phyloP scores from a whole-genome alignment of 176 grass and related monocot species.

The Ananas comosus region DNA sequence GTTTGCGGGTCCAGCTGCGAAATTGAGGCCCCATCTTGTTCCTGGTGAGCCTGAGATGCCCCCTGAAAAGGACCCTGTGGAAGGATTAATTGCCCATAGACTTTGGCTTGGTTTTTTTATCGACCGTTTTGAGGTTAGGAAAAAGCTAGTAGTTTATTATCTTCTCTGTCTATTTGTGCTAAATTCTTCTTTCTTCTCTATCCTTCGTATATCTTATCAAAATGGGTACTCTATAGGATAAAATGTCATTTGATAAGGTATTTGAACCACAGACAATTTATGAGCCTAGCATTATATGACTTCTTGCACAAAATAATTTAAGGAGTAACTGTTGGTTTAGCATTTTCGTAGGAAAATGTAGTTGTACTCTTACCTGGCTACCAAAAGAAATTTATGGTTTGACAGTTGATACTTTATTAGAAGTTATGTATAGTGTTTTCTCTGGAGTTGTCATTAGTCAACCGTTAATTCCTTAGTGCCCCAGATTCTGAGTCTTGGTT shows the following conservation, averaged over 20 bases:
- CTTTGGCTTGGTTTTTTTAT: slow-evolving; percentile 99
- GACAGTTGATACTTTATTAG: not conserved
- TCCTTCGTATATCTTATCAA: slow-evolving; percentile 6
- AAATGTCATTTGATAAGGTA: not conserved
- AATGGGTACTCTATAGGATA: not conserved
- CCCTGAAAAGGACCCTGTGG: slow-evolving; percentile 83
- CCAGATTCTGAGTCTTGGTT: no score
- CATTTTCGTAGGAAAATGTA: not conserved
- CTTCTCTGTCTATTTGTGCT: slow-evolving; percentile 21
- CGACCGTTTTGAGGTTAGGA: slow-evolving; percentile 94
- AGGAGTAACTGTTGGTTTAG: not conserved
- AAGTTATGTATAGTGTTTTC: not conserved
- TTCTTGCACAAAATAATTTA: not conserved
- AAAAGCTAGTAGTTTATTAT: slow-evolving; percentile 19
- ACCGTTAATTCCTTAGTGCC: no score
- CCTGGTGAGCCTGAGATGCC: slow-evolving; percentile 81
- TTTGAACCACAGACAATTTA: not conserved
- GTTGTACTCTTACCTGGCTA: not conserved
- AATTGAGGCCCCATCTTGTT: slow-evolving; percentile 93
- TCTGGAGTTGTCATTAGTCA: not conserved
- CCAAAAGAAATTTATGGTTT: not conserved
- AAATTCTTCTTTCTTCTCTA: slow-evolving; percentile 6
- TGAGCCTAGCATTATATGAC: not conserved
- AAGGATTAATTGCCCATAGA: slow-evolving; percentile 91
- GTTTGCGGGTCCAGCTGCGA: slow-evolving; percentile 84